Conservation (phyloP, 371 early-diverging fungal genomes). For the Lichtheimia hyalospora region DNA sequence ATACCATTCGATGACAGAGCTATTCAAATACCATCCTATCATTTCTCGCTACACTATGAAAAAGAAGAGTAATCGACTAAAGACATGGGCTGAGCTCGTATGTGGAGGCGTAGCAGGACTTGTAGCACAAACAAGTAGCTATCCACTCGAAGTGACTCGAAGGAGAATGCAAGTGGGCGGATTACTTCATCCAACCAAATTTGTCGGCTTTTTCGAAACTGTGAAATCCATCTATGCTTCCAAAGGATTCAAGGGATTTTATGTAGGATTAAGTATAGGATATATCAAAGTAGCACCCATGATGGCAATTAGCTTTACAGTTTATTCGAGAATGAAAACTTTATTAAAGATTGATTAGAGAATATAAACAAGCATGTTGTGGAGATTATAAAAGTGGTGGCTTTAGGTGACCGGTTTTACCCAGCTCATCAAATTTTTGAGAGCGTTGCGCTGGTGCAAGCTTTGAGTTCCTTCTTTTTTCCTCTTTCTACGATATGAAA, state of each 20-base stretch:
- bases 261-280: slow-evolving; percentile 96
- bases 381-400: too few species aligned
- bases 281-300: slow-evolving; percentile 94
- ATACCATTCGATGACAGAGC: slow-evolving; percentile 63
- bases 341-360: slow-evolving; percentile 51
- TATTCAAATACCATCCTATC: slow-evolving; percentile 50
- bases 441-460: too few species aligned
- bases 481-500: slow-evolving; percentile 67
- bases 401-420: too few species aligned
- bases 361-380: background rate
- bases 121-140: slow-evolving; percentile 84
- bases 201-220: slow-evolving; percentile 61
- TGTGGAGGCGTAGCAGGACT: slow-evolving; percentile 88
- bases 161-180: slow-evolving; percentile 92
- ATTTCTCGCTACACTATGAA: slow-evolving; percentile 23
- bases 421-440: too few species aligned
- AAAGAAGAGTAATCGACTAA: slow-evolving; percentile 42
- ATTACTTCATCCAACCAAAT: slow-evolving; percentile 49
- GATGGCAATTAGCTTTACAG: slow-evolving; percentile 84
- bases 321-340: slow-evolving; percentile 79
- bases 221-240: slow-evolving; percentile 61
- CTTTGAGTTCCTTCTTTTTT: too few species aligned
- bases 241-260: slow-evolving; percentile 87
- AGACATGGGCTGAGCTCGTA: slow-evolving; percentile 74
- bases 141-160: slow-evolving; percentile 88